These are phyloP conservation scores for Durusdinium trenchii DNA, from an alignment of 73 alveolate genomes.

Conservation along the genomic window DNA sequence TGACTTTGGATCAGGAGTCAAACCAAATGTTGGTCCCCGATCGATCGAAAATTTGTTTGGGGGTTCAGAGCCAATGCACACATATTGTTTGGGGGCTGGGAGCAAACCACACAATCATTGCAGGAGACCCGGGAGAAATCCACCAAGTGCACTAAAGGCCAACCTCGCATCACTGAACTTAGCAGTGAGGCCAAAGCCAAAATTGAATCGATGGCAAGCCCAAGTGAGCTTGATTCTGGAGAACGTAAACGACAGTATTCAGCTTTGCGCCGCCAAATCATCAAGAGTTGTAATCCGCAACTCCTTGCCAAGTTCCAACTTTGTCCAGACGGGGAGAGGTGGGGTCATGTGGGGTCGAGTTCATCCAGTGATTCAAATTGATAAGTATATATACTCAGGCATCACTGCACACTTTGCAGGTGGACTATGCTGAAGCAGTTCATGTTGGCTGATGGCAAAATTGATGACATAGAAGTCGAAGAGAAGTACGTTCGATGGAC, in stretches of 20 bases:
- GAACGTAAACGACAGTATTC: conserved; percentile 17
- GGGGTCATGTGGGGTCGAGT: neutral
- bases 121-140: no score
- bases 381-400: neutral
- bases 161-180: neutral
- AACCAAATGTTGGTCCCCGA: no score
- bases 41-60: no score
- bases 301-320: neutral
- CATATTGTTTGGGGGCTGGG: no score
- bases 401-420: neutral
- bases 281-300: neutral
- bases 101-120: no score
- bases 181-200: neutral
- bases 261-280: neutral
- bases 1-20: no score
- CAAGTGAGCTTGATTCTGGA: neutral
- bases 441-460: neutral
- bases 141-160: no score
- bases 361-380: neutral
- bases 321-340: conserved; percentile 4
- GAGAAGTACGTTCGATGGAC: conserved; percentile 16
- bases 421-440: conserved; percentile 33
- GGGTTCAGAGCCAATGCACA: no score
- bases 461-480: conserved; percentile 16
- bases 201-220: neutral